These are phyloP conservation scores for Ettlia oleoabundans DNA, from an alignment of 139 green algal species.

Conservation along the genomic window DNA sequence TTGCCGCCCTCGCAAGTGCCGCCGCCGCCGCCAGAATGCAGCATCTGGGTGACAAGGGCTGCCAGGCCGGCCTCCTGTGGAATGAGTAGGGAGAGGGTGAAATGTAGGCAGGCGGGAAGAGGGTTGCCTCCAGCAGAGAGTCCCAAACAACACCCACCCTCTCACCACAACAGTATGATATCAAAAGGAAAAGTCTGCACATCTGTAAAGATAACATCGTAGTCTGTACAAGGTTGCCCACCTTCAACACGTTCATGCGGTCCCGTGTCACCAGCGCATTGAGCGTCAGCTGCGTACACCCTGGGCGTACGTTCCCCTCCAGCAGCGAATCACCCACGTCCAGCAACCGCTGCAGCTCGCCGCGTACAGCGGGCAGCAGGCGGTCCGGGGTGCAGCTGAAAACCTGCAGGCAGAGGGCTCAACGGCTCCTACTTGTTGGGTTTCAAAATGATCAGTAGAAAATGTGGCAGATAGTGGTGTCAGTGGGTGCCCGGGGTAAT, in stretches of 20 bases:
- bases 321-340: not conserved
- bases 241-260: not conserved
- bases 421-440: not conserved
- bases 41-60: not conserved
- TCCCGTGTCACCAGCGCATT: not conserved
- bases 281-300: constrained; percentile 29
- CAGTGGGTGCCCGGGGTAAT: not conserved
- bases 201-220: too few relatives aligned
- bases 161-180: too few relatives aligned
- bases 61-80: not conserved
- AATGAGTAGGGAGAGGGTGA: too few relatives aligned
- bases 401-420: not conserved
- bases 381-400: constrained; percentile 25
- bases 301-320: constrained; percentile 26
- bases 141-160: too few relatives aligned
- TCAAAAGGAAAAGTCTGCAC: too few relatives aligned
- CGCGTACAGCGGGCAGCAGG: not conserved
- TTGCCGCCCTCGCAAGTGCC: not conserved
- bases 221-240: too few relatives aligned
- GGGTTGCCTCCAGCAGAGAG: too few relatives aligned
- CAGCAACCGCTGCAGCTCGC: not conserved
- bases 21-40: not conserved
- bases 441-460: not conserved
- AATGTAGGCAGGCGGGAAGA: too few relatives aligned
- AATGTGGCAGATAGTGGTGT: not conserved